These are phyloP conservation scores for Planoprotostelium fungivorum DNA, from an alignment of 78 protist genomes.

Conservation along the genomic window DNA sequence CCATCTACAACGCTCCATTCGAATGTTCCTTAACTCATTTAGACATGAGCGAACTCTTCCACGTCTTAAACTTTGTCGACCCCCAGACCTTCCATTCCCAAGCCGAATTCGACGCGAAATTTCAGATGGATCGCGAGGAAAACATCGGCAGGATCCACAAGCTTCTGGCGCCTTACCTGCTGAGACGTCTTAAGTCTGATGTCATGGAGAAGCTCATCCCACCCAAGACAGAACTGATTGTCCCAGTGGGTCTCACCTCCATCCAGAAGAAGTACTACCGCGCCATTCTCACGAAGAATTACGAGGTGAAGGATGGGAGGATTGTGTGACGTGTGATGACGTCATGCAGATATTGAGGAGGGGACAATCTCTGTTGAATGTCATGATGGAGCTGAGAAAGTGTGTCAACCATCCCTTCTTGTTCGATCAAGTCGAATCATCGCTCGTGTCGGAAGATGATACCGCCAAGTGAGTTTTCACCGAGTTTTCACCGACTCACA, in stretches of 20 bases:
- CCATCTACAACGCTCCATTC: too few relatives aligned
- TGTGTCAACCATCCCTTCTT: constrained; percentile 93
- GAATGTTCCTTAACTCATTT: constrained; percentile 86
- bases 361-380: constrained; percentile 77
- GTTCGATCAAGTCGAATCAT: constrained; percentile 71
- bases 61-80: too few relatives aligned
- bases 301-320: constrained; percentile 26
- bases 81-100: too few relatives aligned
- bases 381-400: constrained; percentile 95
- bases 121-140: too few relatives aligned
- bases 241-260: constrained; percentile 62
- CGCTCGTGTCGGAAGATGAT: too few relatives aligned
- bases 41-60: constrained; percentile 67
- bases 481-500: too few relatives aligned
- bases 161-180: constrained; percentile 29
- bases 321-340: too few relatives aligned
- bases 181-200: constrained; percentile 85
- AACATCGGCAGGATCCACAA: constrained; percentile 44
- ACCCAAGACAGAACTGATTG: constrained; percentile 62
- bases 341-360: neutral
- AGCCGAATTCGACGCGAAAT: too few relatives aligned
- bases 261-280: constrained; percentile 81
- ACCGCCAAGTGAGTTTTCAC: too few relatives aligned
- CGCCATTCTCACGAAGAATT: constrained; percentile 50
- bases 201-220: constrained; percentile 64